A percentile compares a stretch with the other conserved stretches of the same genome.
Conservation (phyloP, 1,284 basidiomycete species). For the Coniferiporia sulphurascens region DNA sequence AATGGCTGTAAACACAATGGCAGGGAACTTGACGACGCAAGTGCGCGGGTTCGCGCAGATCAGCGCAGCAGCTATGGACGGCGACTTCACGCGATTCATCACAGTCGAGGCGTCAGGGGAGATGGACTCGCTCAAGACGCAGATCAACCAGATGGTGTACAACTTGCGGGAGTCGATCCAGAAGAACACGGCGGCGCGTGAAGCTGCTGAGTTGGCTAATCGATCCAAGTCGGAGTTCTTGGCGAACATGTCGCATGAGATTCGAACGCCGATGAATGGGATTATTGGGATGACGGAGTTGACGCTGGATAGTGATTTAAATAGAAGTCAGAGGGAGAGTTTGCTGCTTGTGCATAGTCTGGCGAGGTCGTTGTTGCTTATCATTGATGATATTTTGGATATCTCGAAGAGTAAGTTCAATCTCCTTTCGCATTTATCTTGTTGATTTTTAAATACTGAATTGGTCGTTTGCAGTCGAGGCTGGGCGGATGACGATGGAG, state of each 20-base stretch:
- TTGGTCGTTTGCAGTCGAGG: constrained; percentile 67
- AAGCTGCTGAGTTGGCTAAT: constrained; percentile 96
- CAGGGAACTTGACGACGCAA: constrained; percentile 94
- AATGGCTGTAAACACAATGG: constrained; percentile 94
- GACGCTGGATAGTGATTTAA: constrained; percentile 90
- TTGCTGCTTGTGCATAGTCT: constrained; percentile 93
- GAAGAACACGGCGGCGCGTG: constrained; percentile 97
- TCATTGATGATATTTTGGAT: constrained; percentile 98
- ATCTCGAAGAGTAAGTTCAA: constrained; percentile 87
- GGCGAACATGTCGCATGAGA: constrained; percentile 97
- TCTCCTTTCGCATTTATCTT: constrained; percentile 3
- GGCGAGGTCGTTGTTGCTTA: constrained; percentile 89
- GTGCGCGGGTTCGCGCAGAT: constrained; percentile 99
- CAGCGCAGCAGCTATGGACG: constrained; percentile 97
- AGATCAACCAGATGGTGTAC: constrained; percentile 99
- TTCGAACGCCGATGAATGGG: constrained; percentile 98
- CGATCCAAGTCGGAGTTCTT: constrained; percentile 97
- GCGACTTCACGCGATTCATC: constrained; percentile 98
- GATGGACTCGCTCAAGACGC: constrained; percentile 99
- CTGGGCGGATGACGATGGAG: constrained; percentile 99
- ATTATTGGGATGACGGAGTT: constrained; percentile 99
- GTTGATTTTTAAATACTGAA: background rate
- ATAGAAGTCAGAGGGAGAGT: constrained; percentile 89
- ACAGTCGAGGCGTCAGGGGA: constrained; percentile 98
- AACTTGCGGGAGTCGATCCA: constrained; percentile 96